Percentiles rank a stretch among this genome's conserved stretches.
These are phyloP conservation scores for Aspergillus heteromorphus DNA, from an alignment of 495 filamentous ascomycete species.

Conservation along the genomic window DNA sequence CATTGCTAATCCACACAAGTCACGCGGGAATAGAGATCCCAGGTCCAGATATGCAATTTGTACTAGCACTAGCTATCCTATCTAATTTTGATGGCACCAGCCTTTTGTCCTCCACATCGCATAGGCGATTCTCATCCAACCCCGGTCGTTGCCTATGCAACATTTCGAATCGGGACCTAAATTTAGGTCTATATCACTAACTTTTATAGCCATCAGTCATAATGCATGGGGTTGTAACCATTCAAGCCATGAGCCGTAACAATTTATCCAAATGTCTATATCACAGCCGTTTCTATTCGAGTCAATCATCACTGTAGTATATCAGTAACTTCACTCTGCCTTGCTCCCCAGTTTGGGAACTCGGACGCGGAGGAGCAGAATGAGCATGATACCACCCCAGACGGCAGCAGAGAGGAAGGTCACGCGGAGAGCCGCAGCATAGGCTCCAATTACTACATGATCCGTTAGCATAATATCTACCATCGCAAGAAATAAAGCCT, in stretches of 20 bases:
- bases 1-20: background rate
- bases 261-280: background rate
- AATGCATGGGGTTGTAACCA: background rate
- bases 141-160: background rate
- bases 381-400: slow-evolving; percentile 44
- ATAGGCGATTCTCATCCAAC: no score
- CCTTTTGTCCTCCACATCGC: no score
- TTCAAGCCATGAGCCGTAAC: background rate
- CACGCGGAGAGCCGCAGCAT: slow-evolving; percentile 50
- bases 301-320: background rate
- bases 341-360: slow-evolving; percentile 50
- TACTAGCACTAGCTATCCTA: no score
- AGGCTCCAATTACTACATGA: slow-evolving; percentile 49
- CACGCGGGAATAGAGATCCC: no score
- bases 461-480: slow-evolving; percentile 27
- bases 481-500: slow-evolving; percentile 1
- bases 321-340: background rate
- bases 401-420: slow-evolving; percentile 49
- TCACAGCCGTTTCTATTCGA: background rate
- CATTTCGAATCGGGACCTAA: background rate
- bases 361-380: slow-evolving; percentile 46
- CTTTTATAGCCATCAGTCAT: background rate
- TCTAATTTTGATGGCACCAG: no score
- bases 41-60: no score
- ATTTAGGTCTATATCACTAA: background rate